Percentiles rank a stretch among this genome's conserved stretches.
These are phyloP conservation scores for Pythium oligandrum DNA, from an alignment of 352 stramenopile genomes.

Conservation along the genomic window DNA sequence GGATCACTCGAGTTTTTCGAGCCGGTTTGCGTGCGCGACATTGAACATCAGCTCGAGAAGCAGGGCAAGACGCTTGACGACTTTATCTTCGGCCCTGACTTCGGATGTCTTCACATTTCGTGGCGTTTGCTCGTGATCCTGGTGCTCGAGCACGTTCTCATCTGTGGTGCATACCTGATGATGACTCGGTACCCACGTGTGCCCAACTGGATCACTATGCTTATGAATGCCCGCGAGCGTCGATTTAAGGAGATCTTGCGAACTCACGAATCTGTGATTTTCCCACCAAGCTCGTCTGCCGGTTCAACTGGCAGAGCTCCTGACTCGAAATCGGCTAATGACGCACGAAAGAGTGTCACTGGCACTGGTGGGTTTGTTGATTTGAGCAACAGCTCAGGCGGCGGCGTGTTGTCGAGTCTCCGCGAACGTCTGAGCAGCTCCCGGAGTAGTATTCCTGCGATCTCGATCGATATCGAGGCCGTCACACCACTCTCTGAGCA, in stretches of 20 bases:
- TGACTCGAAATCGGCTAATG: too few relatives aligned
- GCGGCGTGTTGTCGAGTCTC: neutral
- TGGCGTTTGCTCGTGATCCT: conserved; percentile 28
- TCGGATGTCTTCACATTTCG: conserved; percentile 28
- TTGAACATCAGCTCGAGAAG: conserved; percentile 24
- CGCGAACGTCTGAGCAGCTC: conserved; percentile 12
- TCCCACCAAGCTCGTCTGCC: conserved; percentile 4
- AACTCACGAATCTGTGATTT: conserved; percentile 17
- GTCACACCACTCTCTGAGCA: conserved; percentile 21
- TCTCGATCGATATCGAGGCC: conserved; percentile 21
- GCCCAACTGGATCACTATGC: conserved; percentile 19
- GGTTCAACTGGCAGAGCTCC: too few relatives aligned
- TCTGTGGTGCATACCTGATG: conserved; percentile 25
- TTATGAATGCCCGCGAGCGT: conserved; percentile 28
- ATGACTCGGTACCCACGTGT: conserved; percentile 24
- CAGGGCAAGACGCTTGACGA: conserved; percentile 27
- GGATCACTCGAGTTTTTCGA: conserved; percentile 35
- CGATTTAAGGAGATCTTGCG: conserved; percentile 32
- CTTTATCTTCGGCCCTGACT: conserved; percentile 33
- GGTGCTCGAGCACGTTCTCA: conserved; percentile 24
- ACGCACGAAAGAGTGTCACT: neutral
- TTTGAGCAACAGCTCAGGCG: conserved; percentile 3
- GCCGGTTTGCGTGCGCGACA: conserved; percentile 23
- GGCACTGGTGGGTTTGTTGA: conserved; percentile 15
- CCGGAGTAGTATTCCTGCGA: conserved; percentile 1